Base-by-base conservation (phyloP, 1,284 basidiomycete genomes). In the Jaminaea rosea region DNA sequence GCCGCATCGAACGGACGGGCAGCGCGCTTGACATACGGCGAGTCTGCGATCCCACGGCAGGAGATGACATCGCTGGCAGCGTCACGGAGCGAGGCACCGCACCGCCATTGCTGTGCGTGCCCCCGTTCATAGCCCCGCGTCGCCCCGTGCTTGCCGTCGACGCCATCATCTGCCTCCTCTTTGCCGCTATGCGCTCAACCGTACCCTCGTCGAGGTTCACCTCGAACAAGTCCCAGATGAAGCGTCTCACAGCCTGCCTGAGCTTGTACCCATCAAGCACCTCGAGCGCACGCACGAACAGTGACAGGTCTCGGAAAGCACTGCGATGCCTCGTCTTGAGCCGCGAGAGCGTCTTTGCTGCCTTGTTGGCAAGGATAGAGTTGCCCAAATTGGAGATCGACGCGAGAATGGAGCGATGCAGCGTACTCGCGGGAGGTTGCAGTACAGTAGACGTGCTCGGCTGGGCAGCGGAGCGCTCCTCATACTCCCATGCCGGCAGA, bases 381-480 rank as follows among this genome's bases (percentile, higher is more conserved):
- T 98, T 99, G 44, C 88, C 86, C 34, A 98, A 79, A 70, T 97
- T 96, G 63, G 92, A 86, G 46, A 99, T 87, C 8, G 88, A 85
- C 4, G 84, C 84, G 65, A 93, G 81, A 28, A 92, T 85, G 61
- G 93, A 87, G n/a, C 84, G 79, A 66, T 96, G 90, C 37, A 83
- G 77, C 41, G 58, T 42, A 50, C 85, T 83, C 1, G 80, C 78
- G 1, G 83, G 81, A 9, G 61, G 53, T n/a, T n/a, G n/a, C n/a
- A n/a, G n/a, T 34, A 24, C n/a, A n/a, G n/a, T n/a, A n/a, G n/a
- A n/a, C n/a, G n/a, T n/a, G n/a, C n/a, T n/a, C 39, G 23, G 17
- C 15, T 21, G 19, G 21, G n/a, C n/a, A 6, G 34, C n/a, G 21
- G 34, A 36, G 4, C 10, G n/a, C 34, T 36, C 34, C 6, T 4